Base-by-base conservation (phyloP, 805 yeast species). In the Barnettozyma siamensis region DNA sequence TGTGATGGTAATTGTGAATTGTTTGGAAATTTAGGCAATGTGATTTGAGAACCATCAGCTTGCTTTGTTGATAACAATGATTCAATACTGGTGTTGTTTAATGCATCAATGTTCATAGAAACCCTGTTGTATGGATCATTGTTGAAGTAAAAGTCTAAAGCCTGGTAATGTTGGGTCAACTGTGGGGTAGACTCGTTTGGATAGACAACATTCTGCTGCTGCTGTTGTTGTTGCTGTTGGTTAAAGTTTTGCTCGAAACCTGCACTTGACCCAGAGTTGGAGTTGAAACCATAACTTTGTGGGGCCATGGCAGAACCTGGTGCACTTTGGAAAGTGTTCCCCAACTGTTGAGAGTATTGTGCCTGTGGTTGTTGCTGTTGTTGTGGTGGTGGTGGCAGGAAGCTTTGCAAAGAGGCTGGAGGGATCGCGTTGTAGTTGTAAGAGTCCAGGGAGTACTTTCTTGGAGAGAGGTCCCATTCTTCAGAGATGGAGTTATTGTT, bases 61-160 rank as follows among this genome's bases (percentile, higher is more conserved):
- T 26, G 16, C 16, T 40, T 41, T 27, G 47, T 55, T 8, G 49
- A 42, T 34, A 31, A 41, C 21, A 19, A 35, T 21, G 30, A 43
- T 42, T 27, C 49, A 5, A 45, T 16, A 26, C 33, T 41, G 12
- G 34, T 37, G 8, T 33, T 35, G 31, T 31, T 32, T 17, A 45
- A 29, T 2, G 50, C 40, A 7, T 38, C 45, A 10, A 34, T 33
- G 18, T 48, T 50, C 26, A 54, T 52, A 6, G 51, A 41, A 17
- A 52, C 50, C 31, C 60, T 42, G 23, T 50, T 48, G 31, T 44
- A 48, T 10, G 51, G 53, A 37, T 56, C 60, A 18, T 43, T 32
- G 2, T 45, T 48, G 41, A 56, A 56, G 33, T 56, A 56, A 28
- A 38, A 48, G 36, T 56, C 59, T 13, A 52, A 36, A 7, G 45